Conservation (phyloP, 441 rosid genomes). For the Arabidopsis hybrid region DNA sequence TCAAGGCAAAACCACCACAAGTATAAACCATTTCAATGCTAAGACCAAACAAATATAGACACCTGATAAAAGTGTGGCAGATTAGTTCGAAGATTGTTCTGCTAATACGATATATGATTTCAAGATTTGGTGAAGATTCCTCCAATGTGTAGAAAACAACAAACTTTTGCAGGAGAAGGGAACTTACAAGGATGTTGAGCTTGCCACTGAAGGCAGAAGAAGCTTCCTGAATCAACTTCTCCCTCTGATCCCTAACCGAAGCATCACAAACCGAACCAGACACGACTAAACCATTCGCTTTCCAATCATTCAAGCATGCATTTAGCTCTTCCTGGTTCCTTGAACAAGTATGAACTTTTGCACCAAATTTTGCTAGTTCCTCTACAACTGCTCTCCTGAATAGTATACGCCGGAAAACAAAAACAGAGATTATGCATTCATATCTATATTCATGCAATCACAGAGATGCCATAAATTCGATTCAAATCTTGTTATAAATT, state of each 20-base stretch:
- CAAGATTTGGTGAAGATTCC: not conserved
- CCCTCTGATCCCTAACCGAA: conserved; percentile 54
- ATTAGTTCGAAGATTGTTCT: not conserved
- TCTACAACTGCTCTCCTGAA: conserved; percentile 62
- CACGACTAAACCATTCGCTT: conserved; percentile 54
- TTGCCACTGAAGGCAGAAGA: conserved; percentile 56
- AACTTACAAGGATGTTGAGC: conserved; percentile 68
- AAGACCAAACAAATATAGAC: conserved; percentile 10
- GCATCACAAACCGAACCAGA: conserved; percentile 71
- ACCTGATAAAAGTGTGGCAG: not conserved
- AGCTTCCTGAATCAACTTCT: conserved; percentile 52
- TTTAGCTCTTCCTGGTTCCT: conserved; percentile 61
- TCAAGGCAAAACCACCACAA: conserved; percentile 8
- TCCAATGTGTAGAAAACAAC: not conserved
- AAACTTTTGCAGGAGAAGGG: not conserved
- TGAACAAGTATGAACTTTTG: conserved; percentile 68
- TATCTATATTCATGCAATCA: not conserved
- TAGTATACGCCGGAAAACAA: not conserved
- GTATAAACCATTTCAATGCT: conserved; percentile 21
- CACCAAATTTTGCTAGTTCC: conserved; percentile 68
- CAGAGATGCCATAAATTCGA: not conserved
- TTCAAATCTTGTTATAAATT: not conserved
- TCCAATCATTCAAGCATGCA: conserved; percentile 60
- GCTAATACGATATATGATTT: conserved; percentile 27
- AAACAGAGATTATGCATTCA: conserved; percentile 7